Conservation (phyloP, 1,284 basidiomycete genomes). For the Volvariella surrecta region DNA sequence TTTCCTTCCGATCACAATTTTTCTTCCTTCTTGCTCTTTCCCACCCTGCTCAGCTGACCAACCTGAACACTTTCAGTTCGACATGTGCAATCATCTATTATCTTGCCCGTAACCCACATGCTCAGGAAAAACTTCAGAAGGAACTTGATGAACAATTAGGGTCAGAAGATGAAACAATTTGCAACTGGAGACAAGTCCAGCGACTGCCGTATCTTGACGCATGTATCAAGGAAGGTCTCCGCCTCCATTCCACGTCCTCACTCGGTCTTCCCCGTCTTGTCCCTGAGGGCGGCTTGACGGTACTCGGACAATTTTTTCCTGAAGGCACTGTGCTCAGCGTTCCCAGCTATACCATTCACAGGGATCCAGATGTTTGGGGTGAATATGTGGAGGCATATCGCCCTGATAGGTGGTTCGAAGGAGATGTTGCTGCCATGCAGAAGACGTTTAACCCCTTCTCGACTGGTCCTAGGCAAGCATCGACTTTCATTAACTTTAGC, state of each 20-base stretch:
- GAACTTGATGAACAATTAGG: constrained; percentile 77
- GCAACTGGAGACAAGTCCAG: constrained; percentile 57
- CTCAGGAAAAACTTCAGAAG: constrained; percentile 64
- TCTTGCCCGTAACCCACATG: constrained; percentile 58
- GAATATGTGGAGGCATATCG: constrained; percentile 68
- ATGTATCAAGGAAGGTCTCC: constrained; percentile 76
- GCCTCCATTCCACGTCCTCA: constrained; percentile 73
- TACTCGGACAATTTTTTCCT: constrained; percentile 56
- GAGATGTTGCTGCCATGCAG: constrained; percentile 48
- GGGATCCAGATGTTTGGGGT: constrained; percentile 66
- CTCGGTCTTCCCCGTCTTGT: constrained; percentile 78
- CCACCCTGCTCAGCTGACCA: too few species aligned
- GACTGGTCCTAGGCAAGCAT: constrained; percentile 47
- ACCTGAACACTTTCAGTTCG: too few species aligned
- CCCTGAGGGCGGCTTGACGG: constrained; percentile 58
- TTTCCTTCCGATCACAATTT: background rate
- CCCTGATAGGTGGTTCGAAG: constrained; percentile 78
- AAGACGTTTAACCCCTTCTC: constrained; percentile 76
- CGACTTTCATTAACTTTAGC: too few species aligned
- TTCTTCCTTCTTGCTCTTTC: constrained; percentile 2
- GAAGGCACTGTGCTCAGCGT: constrained; percentile 68
- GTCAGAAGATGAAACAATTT: constrained; percentile 43
- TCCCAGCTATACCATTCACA: constrained; percentile 74
- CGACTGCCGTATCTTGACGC: constrained; percentile 69
- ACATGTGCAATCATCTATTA: constrained; percentile 83